These are phyloP conservation scores for Chloris gayana DNA, from an alignment of 176 grass and related monocot genomes.

Conservation along the genomic window DNA sequence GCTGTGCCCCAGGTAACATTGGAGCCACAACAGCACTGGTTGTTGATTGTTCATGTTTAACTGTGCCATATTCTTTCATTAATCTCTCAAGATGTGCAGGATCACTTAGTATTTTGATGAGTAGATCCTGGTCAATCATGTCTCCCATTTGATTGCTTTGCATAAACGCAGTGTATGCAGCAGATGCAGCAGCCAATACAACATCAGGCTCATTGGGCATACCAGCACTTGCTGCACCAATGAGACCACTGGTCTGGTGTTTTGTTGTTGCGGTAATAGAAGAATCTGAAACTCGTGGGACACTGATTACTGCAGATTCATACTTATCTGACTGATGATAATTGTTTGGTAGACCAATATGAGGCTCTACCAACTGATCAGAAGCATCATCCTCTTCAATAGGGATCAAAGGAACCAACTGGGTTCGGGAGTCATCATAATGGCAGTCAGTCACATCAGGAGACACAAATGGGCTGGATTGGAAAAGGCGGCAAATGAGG, in stretches of 20 bases:
- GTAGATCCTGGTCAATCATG: slow-evolving; percentile 77
- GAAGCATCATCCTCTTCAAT: slow-evolving; percentile 86
- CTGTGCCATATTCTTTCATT: slow-evolving; percentile 57
- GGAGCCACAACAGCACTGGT: slow-evolving; percentile 46
- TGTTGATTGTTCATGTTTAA: slow-evolving; percentile 47
- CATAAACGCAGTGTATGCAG: slow-evolving; percentile 84
- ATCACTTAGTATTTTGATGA: slow-evolving; percentile 90
- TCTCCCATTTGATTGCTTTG: slow-evolving; percentile 77
- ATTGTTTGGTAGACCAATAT: slow-evolving; percentile 25
- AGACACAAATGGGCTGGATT: slow-evolving; percentile 71
- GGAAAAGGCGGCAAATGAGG: slow-evolving; percentile 23
- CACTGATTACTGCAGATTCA: neutral
- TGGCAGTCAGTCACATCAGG: slow-evolving; percentile 58
- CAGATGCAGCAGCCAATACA: slow-evolving; percentile 73
- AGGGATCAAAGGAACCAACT: slow-evolving; percentile 69
- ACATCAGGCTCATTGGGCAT: slow-evolving; percentile 54
- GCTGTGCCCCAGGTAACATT: slow-evolving; percentile 27
- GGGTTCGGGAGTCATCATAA: slow-evolving; percentile 67
- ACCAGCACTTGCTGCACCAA: slow-evolving; percentile 10
- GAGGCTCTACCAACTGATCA: slow-evolving; percentile 57
- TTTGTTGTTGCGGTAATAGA: neutral
- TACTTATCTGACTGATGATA: slow-evolving; percentile 44
- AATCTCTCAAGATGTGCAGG: slow-evolving; percentile 78
- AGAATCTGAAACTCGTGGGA: slow-evolving; percentile 32
- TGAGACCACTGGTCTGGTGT: slow-evolving; percentile 30